Conservation (phyloP, 495 filamentous ascomycete genomes). For the Penicillium nucicola region DNA sequence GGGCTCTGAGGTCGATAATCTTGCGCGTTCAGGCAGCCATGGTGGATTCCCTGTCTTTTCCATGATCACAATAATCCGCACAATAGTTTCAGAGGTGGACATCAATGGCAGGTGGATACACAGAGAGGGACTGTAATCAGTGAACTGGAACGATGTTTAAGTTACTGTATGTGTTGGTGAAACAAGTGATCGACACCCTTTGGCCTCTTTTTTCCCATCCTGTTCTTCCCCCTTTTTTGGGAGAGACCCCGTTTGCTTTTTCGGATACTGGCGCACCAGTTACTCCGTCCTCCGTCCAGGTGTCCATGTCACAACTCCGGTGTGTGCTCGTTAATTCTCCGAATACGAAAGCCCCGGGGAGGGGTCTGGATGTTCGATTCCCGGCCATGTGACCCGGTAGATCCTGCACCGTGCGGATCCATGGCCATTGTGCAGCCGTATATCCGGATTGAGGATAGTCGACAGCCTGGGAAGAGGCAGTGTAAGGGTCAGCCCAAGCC, state of each 20-base stretch:
- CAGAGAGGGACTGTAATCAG: too few relatives aligned
- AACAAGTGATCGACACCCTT: slow-evolving; percentile 5
- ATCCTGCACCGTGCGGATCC: not conserved
- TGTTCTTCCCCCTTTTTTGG: not conserved
- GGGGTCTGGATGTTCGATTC: not conserved
- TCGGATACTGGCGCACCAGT: not conserved
- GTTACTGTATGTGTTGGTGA: not conserved
- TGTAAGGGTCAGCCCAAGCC: too few relatives aligned
- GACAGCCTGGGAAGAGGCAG: too few relatives aligned
- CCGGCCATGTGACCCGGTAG: slow-evolving; percentile 1
- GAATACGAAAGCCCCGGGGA: not conserved
- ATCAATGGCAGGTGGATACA: not conserved
- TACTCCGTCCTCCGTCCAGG: not conserved
- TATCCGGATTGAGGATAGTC: too few relatives aligned
- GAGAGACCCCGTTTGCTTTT: not conserved
- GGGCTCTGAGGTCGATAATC: not conserved
- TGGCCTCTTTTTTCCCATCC: not conserved
- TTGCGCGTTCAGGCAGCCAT: not conserved
- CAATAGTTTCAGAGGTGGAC: slow-evolving; percentile 9
- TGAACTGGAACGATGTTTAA: too few relatives aligned
- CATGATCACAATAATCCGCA: not conserved
- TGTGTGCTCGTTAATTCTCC: not conserved
- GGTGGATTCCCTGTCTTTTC: not conserved
- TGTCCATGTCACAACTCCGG: not conserved
- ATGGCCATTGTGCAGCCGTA: too few relatives aligned